Percentiles rank a stretch among this genome's conserved stretches.
phyloP scores from a whole-genome alignment of 441 rosid genomes.

The Arabidopsis hybrid region DNA sequence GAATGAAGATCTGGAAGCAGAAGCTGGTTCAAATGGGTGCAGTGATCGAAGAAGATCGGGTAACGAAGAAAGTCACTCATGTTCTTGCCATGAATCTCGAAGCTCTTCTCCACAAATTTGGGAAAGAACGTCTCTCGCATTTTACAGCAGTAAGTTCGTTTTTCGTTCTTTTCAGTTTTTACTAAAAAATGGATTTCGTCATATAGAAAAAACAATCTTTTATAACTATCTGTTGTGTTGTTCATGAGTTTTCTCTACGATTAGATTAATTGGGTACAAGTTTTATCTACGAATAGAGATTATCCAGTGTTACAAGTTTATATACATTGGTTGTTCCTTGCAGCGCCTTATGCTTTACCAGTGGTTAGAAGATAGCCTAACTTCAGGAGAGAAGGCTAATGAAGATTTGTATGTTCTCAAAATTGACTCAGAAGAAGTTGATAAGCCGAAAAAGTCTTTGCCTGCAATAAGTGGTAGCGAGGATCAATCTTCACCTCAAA shows the following conservation, averaged over 20 bases:
- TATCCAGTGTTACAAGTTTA: neutral
- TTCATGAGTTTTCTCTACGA: neutral
- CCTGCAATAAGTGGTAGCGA: conserved; percentile 40
- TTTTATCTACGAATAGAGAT: too few relatives aligned
- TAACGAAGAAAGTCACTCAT: conserved; percentile 69
- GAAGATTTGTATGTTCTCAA: conserved; percentile 67
- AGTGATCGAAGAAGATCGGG: conserved; percentile 49
- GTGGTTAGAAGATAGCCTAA: conserved; percentile 90
- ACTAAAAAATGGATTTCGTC: too few relatives aligned
- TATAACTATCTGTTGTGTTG: neutral
- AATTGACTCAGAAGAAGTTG: conserved; percentile 48
- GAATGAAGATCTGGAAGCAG: conserved; percentile 86
- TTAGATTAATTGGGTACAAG: neutral
- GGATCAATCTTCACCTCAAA: conserved; percentile 50
- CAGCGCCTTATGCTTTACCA: conserved; percentile 73
- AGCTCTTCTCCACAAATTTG: conserved; percentile 55
- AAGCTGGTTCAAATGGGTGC: conserved; percentile 91
- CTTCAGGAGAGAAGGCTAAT: conserved; percentile 66
- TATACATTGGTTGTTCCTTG: conserved; percentile 26
- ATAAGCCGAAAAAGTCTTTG: conserved; percentile 42
- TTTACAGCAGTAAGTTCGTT: conserved; percentile 65
- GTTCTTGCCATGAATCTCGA: conserved; percentile 63
- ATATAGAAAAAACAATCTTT: too few relatives aligned
- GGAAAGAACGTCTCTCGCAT: conserved; percentile 49
- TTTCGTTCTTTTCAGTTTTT: neutral